phyloP scores from a whole-genome alignment of 768 basidiomycete species.

The Tricholoma flavovirens region DNA sequence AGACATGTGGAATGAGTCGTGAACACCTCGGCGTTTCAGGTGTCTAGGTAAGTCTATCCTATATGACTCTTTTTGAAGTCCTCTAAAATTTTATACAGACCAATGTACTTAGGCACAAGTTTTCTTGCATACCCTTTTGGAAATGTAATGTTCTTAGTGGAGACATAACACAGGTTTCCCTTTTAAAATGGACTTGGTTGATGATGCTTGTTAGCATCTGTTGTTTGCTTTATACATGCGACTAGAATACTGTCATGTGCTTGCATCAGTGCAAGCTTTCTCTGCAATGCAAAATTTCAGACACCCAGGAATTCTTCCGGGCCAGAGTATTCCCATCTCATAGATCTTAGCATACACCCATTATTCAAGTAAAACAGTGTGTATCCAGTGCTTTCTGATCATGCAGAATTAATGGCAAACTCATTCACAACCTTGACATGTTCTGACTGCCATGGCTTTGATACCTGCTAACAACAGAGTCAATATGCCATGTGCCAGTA shows the following conservation, averaged over 20 bases:
- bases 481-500: too few species aligned
- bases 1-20: background rate
- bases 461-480: too few species aligned
- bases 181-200: background rate
- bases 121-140: background rate
- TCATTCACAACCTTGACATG: constrained; percentile 17
- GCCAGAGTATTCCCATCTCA: background rate
- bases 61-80: constrained; percentile 1
- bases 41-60: background rate
- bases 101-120: background rate
- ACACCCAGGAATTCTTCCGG: constrained; percentile 17
- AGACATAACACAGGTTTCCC: background rate
- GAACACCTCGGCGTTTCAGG: background rate
- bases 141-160: background rate
- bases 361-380: constrained; percentile 25
- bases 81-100: background rate
- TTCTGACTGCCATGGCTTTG: too few species aligned
- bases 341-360: constrained; percentile 14
- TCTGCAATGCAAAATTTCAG: constrained; percentile 16
- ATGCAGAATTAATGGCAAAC: constrained; percentile 32
- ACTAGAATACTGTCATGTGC: constrained; percentile 22
- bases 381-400: constrained; percentile 21
- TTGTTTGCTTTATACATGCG: background rate
- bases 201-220: background rate
- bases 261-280: constrained; percentile 12